phyloP scores from a whole-genome alignment of 768 basidiomycete genomes.

The Boletus vinaceobasis region DNA sequence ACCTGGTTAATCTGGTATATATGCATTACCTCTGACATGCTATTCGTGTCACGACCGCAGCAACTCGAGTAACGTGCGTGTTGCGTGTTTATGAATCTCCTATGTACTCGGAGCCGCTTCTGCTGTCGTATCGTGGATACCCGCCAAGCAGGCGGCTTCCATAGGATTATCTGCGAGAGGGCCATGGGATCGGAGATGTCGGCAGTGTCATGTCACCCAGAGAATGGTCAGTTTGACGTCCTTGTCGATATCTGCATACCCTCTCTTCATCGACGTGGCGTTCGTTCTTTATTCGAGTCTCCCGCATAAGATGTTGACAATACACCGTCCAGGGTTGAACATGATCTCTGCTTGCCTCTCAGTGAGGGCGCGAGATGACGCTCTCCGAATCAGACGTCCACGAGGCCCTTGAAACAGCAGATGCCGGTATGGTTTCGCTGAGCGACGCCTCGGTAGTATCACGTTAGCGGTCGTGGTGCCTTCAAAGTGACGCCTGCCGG shows the following conservation, averaged over 20 bases:
- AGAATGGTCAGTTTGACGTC: not conserved
- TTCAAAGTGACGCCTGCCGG: too few relatives aligned
- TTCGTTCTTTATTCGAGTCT: not conserved
- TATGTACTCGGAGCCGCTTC: too few relatives aligned
- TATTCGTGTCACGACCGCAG: too few relatives aligned
- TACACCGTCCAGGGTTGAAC: not conserved
- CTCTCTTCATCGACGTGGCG: not conserved
- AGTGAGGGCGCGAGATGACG: too few relatives aligned
- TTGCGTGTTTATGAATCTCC: too few relatives aligned
- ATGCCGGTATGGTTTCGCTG: too few relatives aligned
- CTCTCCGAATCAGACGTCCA: too few relatives aligned
- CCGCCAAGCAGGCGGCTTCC: not conserved
- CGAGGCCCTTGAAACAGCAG: not conserved
- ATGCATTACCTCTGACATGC: too few relatives aligned
- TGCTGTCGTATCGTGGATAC: not conserved
- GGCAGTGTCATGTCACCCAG: not conserved
- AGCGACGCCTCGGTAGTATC: too few relatives aligned
- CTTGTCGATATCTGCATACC: not conserved
- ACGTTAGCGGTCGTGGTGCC: too few relatives aligned
- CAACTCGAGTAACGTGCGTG: not conserved
- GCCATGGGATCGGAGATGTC: not conserved
- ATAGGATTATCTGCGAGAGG: not conserved
- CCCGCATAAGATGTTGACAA: not conserved
- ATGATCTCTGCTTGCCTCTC: not conserved
- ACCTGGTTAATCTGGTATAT: too few relatives aligned